phyloP scores from a whole-genome alignment of 208 protist species.

The Crithidia acanthocephali region DNA sequence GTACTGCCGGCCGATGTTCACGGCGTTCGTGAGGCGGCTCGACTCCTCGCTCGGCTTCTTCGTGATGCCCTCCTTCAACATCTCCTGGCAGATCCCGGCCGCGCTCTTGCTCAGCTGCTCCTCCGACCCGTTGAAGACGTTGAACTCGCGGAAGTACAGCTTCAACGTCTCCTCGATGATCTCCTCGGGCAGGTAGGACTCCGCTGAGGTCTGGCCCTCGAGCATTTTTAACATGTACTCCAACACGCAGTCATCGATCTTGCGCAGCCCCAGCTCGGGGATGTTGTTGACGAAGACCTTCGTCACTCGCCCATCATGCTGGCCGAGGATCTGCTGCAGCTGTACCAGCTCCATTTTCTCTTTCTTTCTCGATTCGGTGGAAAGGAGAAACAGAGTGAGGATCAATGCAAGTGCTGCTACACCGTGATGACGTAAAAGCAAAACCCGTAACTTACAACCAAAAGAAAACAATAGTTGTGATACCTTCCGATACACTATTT shows the following conservation, averaged over 20 bases:
- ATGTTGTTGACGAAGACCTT: slow-evolving; percentile 69
- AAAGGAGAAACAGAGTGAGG: no score
- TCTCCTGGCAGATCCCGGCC: slow-evolving; percentile 52
- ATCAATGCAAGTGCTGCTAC: no score
- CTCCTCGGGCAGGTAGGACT: slow-evolving; percentile 82
- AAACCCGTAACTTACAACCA: no score
- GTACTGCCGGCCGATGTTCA: slow-evolving; percentile 90
- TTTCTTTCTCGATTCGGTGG: neutral
- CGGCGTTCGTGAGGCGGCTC: slow-evolving; percentile 70
- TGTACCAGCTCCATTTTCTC: slow-evolving; percentile 61
- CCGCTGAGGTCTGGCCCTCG: slow-evolving; percentile 79
- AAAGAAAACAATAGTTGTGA: no score
- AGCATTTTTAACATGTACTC: slow-evolving; percentile 89
- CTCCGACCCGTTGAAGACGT: slow-evolving; percentile 53
- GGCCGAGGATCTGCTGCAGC: slow-evolving; percentile 58
- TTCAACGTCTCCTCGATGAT: slow-evolving; percentile 76
- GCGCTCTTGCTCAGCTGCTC: slow-evolving; percentile 41
- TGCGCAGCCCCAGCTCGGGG: slow-evolving; percentile 70
- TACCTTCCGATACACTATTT: neutral
- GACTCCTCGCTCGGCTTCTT: slow-evolving; percentile 77
- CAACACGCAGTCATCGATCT: slow-evolving; percentile 80
- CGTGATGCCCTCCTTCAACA: slow-evolving; percentile 63
- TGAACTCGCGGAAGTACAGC: slow-evolving; percentile 82
- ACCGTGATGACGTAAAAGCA: no score
- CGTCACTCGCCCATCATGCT: slow-evolving; percentile 60